Evolutionary conservation across 1,284 basidiomycete species (phyloP), one percentile per base, ranked within the genome.

Genomic region (Xerocomus cyaneibrunnescens): DNA sequence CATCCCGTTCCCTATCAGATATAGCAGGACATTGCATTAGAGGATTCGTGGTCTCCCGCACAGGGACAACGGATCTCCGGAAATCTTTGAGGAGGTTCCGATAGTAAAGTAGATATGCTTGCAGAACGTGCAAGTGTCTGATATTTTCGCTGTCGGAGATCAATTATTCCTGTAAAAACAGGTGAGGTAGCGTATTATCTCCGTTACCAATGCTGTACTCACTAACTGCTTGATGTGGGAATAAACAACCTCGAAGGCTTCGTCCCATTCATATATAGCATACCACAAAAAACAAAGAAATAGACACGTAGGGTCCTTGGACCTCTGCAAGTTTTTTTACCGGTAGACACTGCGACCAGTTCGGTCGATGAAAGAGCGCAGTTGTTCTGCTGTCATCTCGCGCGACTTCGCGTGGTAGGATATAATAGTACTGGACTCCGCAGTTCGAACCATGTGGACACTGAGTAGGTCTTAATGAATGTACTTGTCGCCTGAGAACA

Each of bases 191-290:
- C n/a, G n/a, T n/a, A n/a, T n/a, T n/a, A n/a, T n/a, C n/a, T n/a
- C n/a, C n/a, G n/a, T n/a, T n/a, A n/a, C n/a, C n/a, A n/a, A n/a
- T n/a, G n/a, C n/a, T n/a, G n/a, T 16, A 25, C 74, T 35, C 57
- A 81, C 80, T 46, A 81, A 62, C 21, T 53, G 54, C 40, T 70
- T 74, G 34, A 83, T 77, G 57, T 81, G 74, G 3, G 61, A 45
- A 56, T 78, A 79, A 17, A 83, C 57, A 32, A 67, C 66, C 42
- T 81, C 79, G 5, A 83, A 64, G 0, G 79, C 73, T 56, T 83
- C 74, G 50, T 83, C 81, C 79, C 80, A 83, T 8, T 75, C 76
- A 58, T 81, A 83, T 47, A 81, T 56, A 2, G 79, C 77, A 54
- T 82, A 78, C 81, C 81, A 83, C 34, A 83, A 66, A 50, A 75